Conservation (phyloP, 2,329 filamentous ascomycete species). For the Alternaria brassicicola region DNA sequence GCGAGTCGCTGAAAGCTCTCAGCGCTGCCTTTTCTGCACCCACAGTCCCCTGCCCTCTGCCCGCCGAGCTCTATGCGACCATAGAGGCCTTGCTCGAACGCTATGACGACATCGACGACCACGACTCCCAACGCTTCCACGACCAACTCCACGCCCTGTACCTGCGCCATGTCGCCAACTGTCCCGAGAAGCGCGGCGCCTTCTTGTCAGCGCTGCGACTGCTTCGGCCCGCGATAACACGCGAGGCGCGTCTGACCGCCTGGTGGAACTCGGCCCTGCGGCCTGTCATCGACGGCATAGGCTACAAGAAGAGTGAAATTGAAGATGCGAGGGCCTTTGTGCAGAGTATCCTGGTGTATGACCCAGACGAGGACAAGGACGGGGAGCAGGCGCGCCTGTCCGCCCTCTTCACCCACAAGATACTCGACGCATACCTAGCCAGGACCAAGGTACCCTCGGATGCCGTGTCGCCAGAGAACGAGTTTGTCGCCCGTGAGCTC, state of each 20-base stretch:
- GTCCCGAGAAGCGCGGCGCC: slow-evolving; percentile 63
- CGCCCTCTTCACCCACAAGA: slow-evolving; percentile 61
- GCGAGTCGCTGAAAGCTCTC: slow-evolving; percentile 56
- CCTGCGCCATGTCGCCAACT: slow-evolving; percentile 65
- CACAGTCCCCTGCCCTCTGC: slow-evolving; percentile 62
- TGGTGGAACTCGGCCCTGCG: slow-evolving; percentile 73
- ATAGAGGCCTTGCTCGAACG: slow-evolving; percentile 72
- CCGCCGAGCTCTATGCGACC: slow-evolving; percentile 66
- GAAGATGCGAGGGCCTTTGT: slow-evolving; percentile 69
- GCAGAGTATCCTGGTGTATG: slow-evolving; percentile 67
- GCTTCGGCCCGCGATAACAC: slow-evolving; percentile 68
- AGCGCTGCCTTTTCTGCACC: slow-evolving; percentile 52
- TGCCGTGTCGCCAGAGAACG: slow-evolving; percentile 52
- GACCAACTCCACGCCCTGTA: slow-evolving; percentile 74
- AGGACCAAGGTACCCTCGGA: slow-evolving; percentile 49
- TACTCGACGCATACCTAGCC: slow-evolving; percentile 53
- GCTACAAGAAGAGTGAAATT: slow-evolving; percentile 67
- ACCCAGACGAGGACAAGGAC: slow-evolving; percentile 62
- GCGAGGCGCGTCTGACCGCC: slow-evolving; percentile 66
- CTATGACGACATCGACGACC: slow-evolving; percentile 70
- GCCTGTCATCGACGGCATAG: slow-evolving; percentile 63
- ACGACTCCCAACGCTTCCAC: slow-evolving; percentile 71
- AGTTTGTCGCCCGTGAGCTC: slow-evolving; percentile 56
- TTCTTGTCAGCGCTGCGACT: slow-evolving; percentile 72
- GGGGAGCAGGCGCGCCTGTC: slow-evolving; percentile 53